These are phyloP conservation scores for Mucor circinelloides DNA, from an alignment of 371 early-diverging fungal species.

Conservation along the genomic window DNA sequence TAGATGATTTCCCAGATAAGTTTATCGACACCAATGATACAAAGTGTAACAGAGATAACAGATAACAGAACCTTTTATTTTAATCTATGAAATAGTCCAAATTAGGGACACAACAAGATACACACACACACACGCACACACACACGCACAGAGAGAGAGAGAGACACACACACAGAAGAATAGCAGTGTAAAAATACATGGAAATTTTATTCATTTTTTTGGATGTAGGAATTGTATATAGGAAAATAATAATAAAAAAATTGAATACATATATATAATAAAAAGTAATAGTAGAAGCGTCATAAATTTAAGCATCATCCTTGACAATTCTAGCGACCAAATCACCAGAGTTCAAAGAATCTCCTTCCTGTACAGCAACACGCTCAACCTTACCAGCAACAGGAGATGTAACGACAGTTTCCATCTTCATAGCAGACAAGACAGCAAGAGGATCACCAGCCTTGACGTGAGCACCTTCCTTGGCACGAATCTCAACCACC, in stretches of 20 bases:
- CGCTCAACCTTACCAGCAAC: conserved; percentile 75
- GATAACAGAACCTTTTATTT: not conserved
- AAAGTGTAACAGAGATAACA: not conserved
- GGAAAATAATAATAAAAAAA: not conserved
- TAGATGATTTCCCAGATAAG: not conserved
- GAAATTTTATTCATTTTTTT: not conserved
- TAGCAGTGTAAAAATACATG: conserved; percentile 2
- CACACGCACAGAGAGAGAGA: no score
- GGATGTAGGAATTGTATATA: not conserved
- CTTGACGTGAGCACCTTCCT: conserved; percentile 78
- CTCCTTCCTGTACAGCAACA: conserved; percentile 70
- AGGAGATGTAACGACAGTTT: conserved; percentile 89
- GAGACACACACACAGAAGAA: not conserved
- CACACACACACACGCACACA: not conserved
- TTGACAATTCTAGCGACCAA: conserved; percentile 69
- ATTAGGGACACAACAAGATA: not conserved
- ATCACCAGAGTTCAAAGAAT: conserved; percentile 81
- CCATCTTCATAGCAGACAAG: conserved; percentile 97
- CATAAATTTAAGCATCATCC: conserved; percentile 18
- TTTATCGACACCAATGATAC: not conserved
- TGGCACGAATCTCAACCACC: conserved; percentile 85
- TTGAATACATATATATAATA: not conserved
- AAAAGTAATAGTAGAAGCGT: not conserved
- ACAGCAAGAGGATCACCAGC: conserved; percentile 89
- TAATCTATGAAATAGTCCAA: not conserved